Percentiles rank a stretch among this genome's conserved stretches.
These are phyloP conservation scores for Calcarisporium arbuscula DNA, from an alignment of 2,329 filamentous ascomycete species.

Conservation along the genomic window DNA sequence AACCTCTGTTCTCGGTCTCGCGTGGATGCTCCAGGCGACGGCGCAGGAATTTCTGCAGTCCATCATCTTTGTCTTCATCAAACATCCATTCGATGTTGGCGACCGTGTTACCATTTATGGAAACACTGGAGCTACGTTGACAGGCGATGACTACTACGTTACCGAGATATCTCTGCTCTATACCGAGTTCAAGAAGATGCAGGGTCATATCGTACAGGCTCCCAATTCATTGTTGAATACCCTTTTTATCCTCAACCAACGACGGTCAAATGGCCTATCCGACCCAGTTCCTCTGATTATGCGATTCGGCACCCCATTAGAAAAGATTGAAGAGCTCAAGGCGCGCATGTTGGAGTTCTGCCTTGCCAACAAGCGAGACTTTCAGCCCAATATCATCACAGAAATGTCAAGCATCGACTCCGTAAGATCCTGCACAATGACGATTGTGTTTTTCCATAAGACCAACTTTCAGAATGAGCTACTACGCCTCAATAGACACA, in stretches of 20 bases:
- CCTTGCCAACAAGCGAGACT: constrained; percentile 79
- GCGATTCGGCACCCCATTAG: constrained; percentile 79
- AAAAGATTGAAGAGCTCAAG: constrained; percentile 78
- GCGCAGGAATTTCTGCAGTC: constrained; percentile 94
- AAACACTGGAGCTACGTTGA: constrained; percentile 70
- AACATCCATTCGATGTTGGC: constrained; percentile 94
- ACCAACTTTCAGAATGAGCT: constrained; percentile 95
- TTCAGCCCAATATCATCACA: constrained; percentile 77
- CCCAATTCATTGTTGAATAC: constrained; percentile 92
- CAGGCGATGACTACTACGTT: constrained; percentile 91
- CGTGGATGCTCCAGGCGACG: constrained; percentile 88
- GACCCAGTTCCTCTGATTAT: constrained; percentile 80
- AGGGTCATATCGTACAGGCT: constrained; percentile 91
- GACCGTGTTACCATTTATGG: constrained; percentile 90
- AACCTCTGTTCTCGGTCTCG: constrained; percentile 78
- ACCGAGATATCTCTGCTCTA: constrained; percentile 90
- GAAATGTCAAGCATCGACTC: constrained; percentile 76
- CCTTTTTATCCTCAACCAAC: constrained; percentile 91
- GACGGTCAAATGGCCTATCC: constrained; percentile 79
- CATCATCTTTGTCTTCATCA: constrained; percentile 91
- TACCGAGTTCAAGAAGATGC: constrained; percentile 98
- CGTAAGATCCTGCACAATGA: constrained; percentile 79
- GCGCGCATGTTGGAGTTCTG: constrained; percentile 78
- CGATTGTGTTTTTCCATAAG: constrained; percentile 97
- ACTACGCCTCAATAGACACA: constrained; percentile 80